A percentile compares a stretch with the other conserved stretches of the same genome.
Evolutionary conservation across 805 yeast genomes (phyloP).

Genomic region (Yarrowia sp.): DNA sequence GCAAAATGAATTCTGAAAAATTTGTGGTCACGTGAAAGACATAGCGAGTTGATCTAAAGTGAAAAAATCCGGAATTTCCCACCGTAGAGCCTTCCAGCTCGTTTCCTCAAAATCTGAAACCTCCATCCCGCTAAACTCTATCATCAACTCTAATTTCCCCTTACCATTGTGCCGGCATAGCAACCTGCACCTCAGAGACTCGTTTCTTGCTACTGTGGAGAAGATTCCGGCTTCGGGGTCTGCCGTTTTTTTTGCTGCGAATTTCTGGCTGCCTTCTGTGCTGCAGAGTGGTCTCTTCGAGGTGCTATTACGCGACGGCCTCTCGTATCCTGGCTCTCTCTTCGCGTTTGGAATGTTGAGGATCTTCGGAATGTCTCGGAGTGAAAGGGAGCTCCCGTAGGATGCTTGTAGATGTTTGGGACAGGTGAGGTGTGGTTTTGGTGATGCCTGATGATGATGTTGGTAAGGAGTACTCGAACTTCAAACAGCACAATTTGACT

Average conservation of each 20-base stretch:
- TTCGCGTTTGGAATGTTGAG: constrained; percentile 17
- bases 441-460: no score
- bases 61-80: no score
- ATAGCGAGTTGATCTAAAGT: no score
- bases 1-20: no score
- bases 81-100: no score
- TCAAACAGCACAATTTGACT: no score
- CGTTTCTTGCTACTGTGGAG: neutral
- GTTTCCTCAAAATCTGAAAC: no score
- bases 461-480: no score
- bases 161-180: neutral
- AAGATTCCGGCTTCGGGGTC: neutral
- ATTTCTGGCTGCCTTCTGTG: neutral
- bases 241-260: neutral
- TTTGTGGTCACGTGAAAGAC: no score
- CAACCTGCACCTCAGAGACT: neutral
- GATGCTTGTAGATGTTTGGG: no score
- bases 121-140: neutral
- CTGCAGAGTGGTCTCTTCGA: neutral
- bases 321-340: neutral
- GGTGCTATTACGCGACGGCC: neutral
- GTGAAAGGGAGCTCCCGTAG: neutral
- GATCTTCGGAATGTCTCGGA: constrained; percentile 18
- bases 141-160: neutral
- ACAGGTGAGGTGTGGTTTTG: no score